Conservation (phyloP, 176 grass and related monocot species). For the Eremochloa ophiuroides region DNA sequence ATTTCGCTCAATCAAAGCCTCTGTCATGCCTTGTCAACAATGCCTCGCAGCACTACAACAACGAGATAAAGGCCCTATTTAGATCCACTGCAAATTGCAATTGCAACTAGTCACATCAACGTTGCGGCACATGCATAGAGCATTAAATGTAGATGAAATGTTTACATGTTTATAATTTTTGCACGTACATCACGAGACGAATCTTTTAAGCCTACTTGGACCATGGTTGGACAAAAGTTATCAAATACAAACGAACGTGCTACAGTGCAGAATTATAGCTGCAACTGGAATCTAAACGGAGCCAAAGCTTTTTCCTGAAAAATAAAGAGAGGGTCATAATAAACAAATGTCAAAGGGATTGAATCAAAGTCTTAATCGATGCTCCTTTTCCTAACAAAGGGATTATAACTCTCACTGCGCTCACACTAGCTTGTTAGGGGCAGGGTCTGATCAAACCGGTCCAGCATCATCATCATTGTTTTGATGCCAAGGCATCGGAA, state of each 20-base stretch:
- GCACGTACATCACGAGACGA: too few species aligned
- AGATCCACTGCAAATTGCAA: too few species aligned
- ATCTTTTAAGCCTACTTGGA: too few species aligned
- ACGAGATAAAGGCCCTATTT: not conserved
- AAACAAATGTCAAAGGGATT: conserved; percentile 5
- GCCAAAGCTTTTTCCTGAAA: too few species aligned
- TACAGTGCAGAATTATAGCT: too few species aligned
- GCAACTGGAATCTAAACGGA: too few species aligned
- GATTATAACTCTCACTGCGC: not conserved
- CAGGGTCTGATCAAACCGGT: conserved; percentile 1
- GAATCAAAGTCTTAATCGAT: conserved; percentile 16
- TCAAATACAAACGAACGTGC: too few species aligned
- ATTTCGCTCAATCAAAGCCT: not conserved
- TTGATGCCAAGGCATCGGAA: not conserved
- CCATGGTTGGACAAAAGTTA: too few species aligned
- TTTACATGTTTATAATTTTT: too few species aligned
- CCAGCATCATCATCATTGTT: not conserved
- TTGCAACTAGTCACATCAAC: too few species aligned
- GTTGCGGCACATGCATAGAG: too few species aligned
- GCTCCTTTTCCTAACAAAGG: not conserved
- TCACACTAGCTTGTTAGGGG: not conserved
- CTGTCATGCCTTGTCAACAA: not conserved
- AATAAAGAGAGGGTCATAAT: not conserved
- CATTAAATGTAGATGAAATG: too few species aligned
- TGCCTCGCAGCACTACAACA: not conserved